Conservation (phyloP, 139 green algal species). For the Prasinococcaceae sp. region DNA sequence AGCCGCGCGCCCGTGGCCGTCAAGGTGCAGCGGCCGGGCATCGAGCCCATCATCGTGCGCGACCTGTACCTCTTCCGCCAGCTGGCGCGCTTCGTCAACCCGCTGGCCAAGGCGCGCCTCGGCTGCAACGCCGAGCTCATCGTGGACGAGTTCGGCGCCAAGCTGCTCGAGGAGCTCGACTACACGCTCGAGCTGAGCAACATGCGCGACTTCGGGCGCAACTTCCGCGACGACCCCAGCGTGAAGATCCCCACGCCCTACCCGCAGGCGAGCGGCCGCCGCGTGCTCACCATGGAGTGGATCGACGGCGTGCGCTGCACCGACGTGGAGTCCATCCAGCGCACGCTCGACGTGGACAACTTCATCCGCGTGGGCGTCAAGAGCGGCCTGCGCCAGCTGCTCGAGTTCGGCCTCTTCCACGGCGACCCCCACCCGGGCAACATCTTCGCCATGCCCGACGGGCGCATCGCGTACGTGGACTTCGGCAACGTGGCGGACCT, state of each 20-base stretch:
- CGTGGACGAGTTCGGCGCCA: constrained; percentile 98
- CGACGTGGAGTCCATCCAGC: constrained; percentile 32
- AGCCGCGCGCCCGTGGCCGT: constrained; percentile 83
- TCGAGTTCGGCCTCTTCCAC: constrained; percentile 98
- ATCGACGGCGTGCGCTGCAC: constrained; percentile 94
- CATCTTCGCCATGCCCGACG: constrained; percentile 91
- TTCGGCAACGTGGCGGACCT: constrained; percentile 99
- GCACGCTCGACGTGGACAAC: constrained; percentile 48
- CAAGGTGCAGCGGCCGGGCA: constrained; percentile 87
- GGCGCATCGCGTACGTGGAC: constrained; percentile 98
- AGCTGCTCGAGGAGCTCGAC: constrained; percentile 97
- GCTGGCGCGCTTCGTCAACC: constrained; percentile 60
- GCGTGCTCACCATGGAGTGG: constrained; percentile 96
- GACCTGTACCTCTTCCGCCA: constrained; percentile 90
- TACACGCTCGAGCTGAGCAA: constrained; percentile 84
- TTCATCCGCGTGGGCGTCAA: constrained; percentile 89
- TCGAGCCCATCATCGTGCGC: constrained; percentile 81
- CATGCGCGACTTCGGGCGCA: constrained; percentile 81
- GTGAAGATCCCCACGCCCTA: constrained; percentile 96
- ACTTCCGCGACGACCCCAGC: constrained; percentile 75
- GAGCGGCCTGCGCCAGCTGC: constrained; percentile 82
- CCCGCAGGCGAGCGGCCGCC: constrained; percentile 49
- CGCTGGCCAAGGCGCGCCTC: constrained; percentile 43
- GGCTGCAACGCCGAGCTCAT: constrained; percentile 93
- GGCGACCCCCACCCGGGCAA: constrained; percentile 86